Conservation (phyloP, 2,329 filamentous ascomycete genomes). For the Pseudogymnoascus sp. region DNA sequence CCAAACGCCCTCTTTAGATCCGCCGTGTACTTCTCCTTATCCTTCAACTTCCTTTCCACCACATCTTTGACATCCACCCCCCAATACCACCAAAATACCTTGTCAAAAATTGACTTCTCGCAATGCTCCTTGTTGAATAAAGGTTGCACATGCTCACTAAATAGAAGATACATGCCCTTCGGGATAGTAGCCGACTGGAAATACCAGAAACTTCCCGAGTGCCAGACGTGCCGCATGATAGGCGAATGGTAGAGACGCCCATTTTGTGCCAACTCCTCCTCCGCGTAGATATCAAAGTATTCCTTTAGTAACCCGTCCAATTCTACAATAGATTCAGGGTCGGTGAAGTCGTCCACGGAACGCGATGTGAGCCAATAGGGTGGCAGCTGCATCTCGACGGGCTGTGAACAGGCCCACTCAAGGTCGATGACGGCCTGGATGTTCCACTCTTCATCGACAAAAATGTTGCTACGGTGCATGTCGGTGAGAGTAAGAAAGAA, state of each 20-base stretch:
- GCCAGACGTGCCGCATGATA: constrained; percentile 14
- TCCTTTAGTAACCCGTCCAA: constrained; percentile 10
- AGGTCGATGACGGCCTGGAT: constrained; percentile 28
- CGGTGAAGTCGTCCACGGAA: constrained; percentile 3
- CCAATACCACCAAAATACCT: constrained; percentile 13
- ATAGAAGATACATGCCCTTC: constrained; percentile 19
- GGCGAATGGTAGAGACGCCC: constrained; percentile 12
- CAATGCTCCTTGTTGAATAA: constrained; percentile 18
- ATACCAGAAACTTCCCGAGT: constrained; percentile 19
- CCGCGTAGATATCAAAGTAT: constrained; percentile 12
- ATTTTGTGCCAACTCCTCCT: constrained; percentile 13
- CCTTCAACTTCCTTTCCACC: constrained; percentile 10
- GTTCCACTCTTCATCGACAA: constrained; percentile 30
- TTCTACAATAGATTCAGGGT: constrained; percentile 9
- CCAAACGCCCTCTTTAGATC: constrained; percentile 6
- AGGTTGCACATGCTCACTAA: constrained; percentile 17
- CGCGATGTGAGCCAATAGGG: constrained; percentile 27
- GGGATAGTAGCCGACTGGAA: constrained; percentile 17
- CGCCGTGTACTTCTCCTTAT: constrained; percentile 11
- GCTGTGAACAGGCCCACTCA: constrained; percentile 29
- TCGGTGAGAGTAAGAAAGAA: constrained; percentile 25
- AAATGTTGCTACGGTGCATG: constrained; percentile 28
- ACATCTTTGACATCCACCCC: constrained; percentile 6
- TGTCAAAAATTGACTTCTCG: constrained; percentile 10
- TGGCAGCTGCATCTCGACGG: constrained; percentile 20